Base-by-base conservation (phyloP, 768 basidiomycete species). In the Lactarius evosmus region DNA sequence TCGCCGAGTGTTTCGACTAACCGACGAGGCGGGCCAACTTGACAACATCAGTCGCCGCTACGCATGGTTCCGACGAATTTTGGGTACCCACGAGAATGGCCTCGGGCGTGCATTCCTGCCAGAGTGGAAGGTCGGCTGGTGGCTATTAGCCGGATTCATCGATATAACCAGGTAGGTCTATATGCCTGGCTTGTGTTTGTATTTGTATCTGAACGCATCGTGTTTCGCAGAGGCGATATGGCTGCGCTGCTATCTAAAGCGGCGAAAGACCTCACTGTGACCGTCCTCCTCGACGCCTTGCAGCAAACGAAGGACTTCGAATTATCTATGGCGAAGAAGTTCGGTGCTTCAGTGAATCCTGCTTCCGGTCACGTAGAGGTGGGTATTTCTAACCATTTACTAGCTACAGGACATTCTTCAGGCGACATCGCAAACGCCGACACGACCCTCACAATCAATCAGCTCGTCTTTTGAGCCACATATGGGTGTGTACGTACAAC, bases 1-100 rank as follows among this genome's bases (percentile, higher is more conserved):
- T 73, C 87, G 95, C 12, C 88, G 95, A 25, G 95, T 99, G 72
- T 98, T 99, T 77, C 86, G 91, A 55, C 85, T 91, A 7, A 87
- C 87, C 6, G 95, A 97, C 67, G 97, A 98, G 75, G 94, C 97
- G 2, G 97, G 96, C 4, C 93, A 97, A 70, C 80, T 99, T 52
- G 97, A 99, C 77, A 99, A 99, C 67, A 81, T 97, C 7, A 85
- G 93, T 0, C 80, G 97, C 17, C 84, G 97, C 46, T 98, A 93
- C 69, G 93, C 95, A 4, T 99, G 95, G 95, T 98, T 98, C 76
- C 81, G 90, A 25, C 84, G 95, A 32, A 74, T 95, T 33, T 76
- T 99, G 25, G 85, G 88, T 62, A 85, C 84, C 6, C 92, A 97
- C 73, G 95, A 98, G 69, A 82, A 91, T 8, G 95, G 97, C 69